These are phyloP conservation scores for Veloboletus limbatus DNA, from an alignment of 1,284 basidiomycete species.

Conservation along the genomic window DNA sequence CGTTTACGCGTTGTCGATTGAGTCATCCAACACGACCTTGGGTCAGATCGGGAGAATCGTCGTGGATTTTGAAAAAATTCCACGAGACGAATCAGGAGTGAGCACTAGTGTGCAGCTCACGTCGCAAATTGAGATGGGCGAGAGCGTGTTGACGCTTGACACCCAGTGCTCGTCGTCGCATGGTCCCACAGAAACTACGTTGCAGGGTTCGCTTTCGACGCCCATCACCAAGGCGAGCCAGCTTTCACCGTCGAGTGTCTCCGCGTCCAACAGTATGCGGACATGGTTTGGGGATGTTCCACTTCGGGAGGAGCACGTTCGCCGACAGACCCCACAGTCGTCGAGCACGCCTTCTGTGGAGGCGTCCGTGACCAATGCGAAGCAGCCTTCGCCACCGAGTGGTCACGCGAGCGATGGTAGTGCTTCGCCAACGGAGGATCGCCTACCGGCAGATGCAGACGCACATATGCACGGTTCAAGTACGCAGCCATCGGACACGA, in stretches of 20 bases:
- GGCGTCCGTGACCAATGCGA: not conserved
- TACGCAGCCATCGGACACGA: not conserved
- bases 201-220: not conserved
- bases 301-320: not conserved
- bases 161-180: not conserved
- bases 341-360: not conserved
- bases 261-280: not conserved
- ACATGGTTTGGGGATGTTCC: not conserved
- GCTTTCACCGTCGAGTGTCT: not conserved
- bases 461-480: not conserved
- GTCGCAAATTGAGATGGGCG: conserved; percentile 7
- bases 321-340: not conserved
- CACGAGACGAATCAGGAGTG: not conserved
- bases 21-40: not conserved
- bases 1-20: not conserved
- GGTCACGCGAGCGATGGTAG: no score
- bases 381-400: not conserved
- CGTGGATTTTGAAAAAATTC: conserved; percentile 13
- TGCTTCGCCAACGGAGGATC: not conserved
- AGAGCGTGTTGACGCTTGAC: not conserved
- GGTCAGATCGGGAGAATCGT: conserved; percentile 18
- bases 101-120: not conserved
- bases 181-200: not conserved
- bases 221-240: not conserved
- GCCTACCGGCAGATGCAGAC: not conserved